Conservation (phyloP, 2,329 filamentous ascomycete genomes). For the Colletotrichum lindemuthianum region DNA sequence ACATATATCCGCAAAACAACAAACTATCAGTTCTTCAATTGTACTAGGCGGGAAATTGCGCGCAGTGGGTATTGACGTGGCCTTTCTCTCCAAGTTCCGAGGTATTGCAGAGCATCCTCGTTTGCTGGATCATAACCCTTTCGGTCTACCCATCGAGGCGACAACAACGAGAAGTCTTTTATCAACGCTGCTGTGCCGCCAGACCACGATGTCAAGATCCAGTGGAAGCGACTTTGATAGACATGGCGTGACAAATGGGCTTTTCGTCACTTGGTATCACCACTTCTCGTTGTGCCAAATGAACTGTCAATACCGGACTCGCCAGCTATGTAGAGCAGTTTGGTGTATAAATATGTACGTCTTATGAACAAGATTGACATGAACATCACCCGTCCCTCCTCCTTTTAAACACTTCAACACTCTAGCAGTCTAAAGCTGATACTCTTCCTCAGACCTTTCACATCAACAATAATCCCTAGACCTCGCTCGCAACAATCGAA, state of each 20-base stretch:
- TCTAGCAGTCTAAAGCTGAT: neutral
- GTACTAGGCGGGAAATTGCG: no score
- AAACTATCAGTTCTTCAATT: no score
- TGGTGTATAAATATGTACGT: slow-evolving; percentile 2
- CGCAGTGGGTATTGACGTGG: no score
- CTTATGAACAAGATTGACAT: neutral
- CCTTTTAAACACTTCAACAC: neutral
- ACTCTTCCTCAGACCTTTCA: neutral
- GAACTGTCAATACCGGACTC: neutral
- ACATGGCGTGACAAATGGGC: neutral
- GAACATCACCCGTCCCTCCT: neutral
- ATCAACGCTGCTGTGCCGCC: slow-evolving; percentile 32
- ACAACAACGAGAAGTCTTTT: slow-evolving; percentile 23
- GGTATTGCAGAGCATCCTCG: no score
- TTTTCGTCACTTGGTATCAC: neutral
- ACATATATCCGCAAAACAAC: no score
- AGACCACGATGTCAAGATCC: slow-evolving; percentile 27
- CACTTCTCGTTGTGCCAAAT: neutral
- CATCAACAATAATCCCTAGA: neutral
- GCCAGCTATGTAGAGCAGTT: neutral
- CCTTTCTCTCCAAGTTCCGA: no score
- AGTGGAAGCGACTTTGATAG: slow-evolving; percentile 29
- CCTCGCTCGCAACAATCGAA: slow-evolving; percentile 12
- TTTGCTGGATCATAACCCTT: no score
- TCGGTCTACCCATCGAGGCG: no score